Evolutionary conservation across 2,329 filamentous ascomycete genomes (phyloP), one percentile per base, ranked within the genome.

Genomic region (Botrytis deweyae): DNA sequence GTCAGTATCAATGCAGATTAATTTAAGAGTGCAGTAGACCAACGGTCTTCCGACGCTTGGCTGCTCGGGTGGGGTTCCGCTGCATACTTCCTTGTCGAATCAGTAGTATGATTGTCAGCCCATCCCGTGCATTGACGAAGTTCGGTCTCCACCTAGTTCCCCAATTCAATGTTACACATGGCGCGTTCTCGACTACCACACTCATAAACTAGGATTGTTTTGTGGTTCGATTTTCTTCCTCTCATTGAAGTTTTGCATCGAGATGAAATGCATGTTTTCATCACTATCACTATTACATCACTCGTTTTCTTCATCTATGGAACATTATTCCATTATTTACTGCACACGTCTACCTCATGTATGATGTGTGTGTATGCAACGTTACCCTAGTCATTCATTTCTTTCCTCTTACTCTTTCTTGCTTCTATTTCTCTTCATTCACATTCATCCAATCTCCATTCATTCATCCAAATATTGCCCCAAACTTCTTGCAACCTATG

Each of bases 151-250:
- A 29, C 29, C 29, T 25, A 7, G 29, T 20, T 67, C 62, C n/a
- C 33, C 40, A 61, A 52, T 59, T n/a, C 33, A 33, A 72, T 46
- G 71, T 69, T 49, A 18, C 16, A 72, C 71, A 72, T 49, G 71
- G 40, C 52, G 8, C 33, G 33, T 40, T 61, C 52, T 62, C 40
- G 33, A 40, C n/a, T 18, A 52, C 52, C 71, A 44, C 70, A 72
- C 25, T 46, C 8, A n/a, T 42, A 25, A 22, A 2, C 12, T 16
- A 33, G 12, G 25, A 8, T 16, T 16, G 25, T 42, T 18, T 33
- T 29, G 20, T 69, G 66, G 49, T 33, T 52, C 29, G 55, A 52
- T 40, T 58, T 68, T 58, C 65, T 38, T 55, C 12, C 12, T 22
- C 9, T 68, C 36, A 7, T 25, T 42, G 33, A 68, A 58, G 38